Conservation (phyloP, 345 rosid species). For the Murraya koenigii region DNA sequence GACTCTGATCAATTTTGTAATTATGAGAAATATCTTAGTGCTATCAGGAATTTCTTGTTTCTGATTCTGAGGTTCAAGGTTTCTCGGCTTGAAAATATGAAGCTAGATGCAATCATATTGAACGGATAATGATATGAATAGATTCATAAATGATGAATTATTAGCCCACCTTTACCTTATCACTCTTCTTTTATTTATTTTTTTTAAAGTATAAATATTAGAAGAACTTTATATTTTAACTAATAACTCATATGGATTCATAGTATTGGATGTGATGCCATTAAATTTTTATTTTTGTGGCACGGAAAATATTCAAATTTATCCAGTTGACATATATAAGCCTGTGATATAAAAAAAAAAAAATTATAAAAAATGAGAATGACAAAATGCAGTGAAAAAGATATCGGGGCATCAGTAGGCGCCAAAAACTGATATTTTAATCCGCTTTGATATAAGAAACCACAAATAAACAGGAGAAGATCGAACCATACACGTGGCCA, state of each 20-base stretch:
- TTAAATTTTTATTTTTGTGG: neutral
- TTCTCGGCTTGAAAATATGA: constrained; percentile 17
- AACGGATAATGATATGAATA: constrained; percentile 12
- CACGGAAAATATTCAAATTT: neutral
- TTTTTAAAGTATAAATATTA: too few relatives aligned
- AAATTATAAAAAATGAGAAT: neutral
- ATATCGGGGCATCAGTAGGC: neutral
- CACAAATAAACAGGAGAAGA: constrained; percentile 27
- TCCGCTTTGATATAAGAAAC: neutral
- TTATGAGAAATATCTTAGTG: constrained; percentile 5
- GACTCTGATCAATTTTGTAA: constrained; percentile 42
- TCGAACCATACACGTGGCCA: constrained; percentile 27
- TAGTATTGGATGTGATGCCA: too few relatives aligned
- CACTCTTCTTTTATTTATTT: too few relatives aligned
- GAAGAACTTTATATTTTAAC: too few relatives aligned
- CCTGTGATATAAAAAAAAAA: neutral
- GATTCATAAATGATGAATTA: neutral
- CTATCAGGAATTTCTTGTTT: constrained; percentile 16
- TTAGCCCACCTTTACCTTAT: neutral
- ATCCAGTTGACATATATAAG: neutral
- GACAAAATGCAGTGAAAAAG: neutral
- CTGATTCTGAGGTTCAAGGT: constrained; percentile 17
- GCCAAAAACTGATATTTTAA: constrained; percentile 17
- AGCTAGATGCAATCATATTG: constrained; percentile 10
- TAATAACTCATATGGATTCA: too few relatives aligned